These are phyloP conservation scores for Sicyos baderoa DNA, from an alignment of 306 rosid species.

Conservation along the genomic window DNA sequence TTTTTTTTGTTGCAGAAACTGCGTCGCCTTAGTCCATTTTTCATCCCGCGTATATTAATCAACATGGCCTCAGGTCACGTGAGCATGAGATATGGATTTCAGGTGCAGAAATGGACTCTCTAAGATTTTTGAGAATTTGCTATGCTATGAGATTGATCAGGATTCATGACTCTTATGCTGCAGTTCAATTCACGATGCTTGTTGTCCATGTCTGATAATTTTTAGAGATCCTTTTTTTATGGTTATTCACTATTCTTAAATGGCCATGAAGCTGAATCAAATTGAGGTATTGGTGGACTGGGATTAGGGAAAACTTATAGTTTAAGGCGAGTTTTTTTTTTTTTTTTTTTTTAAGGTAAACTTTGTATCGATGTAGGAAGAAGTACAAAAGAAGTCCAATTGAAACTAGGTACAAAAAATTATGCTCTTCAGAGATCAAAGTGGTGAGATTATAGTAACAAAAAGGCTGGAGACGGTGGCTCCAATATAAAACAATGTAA, in stretches of 20 bases:
- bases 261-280: neutral
- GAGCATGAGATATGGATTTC: slow-evolving; percentile 96
- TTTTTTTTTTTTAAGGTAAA: too few species aligned
- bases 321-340: too few species aligned
- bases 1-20: slow-evolving; percentile 42
- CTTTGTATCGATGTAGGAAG: neutral
- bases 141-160: neutral
- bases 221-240: neutral
- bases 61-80: slow-evolving; percentile 97
- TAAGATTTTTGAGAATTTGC: neutral
- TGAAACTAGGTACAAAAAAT: too few species aligned
- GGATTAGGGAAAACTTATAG: too few species aligned
- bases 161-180: neutral
- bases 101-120: slow-evolving; percentile 35
- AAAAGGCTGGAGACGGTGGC: too few species aligned
- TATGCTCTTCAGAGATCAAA: too few species aligned
- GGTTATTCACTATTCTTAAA: neutral
- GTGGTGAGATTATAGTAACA: too few species aligned
- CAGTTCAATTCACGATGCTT: neutral
- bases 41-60: slow-evolving; percentile 82
- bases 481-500: too few species aligned
- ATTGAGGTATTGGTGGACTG: neutral
- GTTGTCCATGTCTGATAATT: neutral
- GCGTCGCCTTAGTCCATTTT: slow-evolving; percentile 95
- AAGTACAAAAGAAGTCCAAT: too few species aligned